Evolutionary conservation across 345 rosid genomes (phyloP).

Genomic region (Erucastrum elatum): DNA sequence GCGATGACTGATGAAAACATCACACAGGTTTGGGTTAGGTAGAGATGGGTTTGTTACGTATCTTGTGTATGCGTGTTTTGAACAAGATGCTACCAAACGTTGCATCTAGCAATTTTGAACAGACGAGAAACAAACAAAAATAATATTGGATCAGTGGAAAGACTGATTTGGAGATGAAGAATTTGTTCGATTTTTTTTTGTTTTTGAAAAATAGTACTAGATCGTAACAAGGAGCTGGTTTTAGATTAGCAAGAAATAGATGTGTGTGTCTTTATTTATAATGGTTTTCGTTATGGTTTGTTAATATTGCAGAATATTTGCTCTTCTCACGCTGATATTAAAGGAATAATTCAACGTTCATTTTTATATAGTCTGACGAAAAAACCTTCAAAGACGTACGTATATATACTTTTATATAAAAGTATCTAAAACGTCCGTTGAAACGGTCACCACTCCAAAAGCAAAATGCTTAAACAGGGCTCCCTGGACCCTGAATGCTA

Average conservation of each 20-base stretch:
- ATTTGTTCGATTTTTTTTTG: background rate
- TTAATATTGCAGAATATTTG: background rate
- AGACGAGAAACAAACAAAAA: constrained; percentile 13
- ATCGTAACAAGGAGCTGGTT: background rate
- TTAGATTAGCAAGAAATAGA: constrained; percentile 13
- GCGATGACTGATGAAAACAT: constrained; percentile 82
- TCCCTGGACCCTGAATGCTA: too few species aligned
- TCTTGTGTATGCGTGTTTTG: constrained; percentile 32
- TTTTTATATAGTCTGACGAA: constrained; percentile 10
- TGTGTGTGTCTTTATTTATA: constrained; percentile 15
- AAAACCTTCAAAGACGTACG: constrained; percentile 42
- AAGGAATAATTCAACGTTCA: constrained; percentile 24
- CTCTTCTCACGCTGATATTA: background rate
- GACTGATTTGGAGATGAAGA: constrained; percentile 4
- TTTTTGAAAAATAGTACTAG: background rate
- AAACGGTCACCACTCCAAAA: constrained; percentile 21
- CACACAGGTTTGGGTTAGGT: constrained; percentile 41
- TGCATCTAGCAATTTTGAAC: constrained; percentile 49
- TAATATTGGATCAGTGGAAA: background rate
- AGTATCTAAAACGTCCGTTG: constrained; percentile 19
- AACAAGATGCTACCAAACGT: constrained; percentile 33
- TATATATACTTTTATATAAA: background rate
- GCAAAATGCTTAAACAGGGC: background rate
- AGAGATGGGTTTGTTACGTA: constrained; percentile 20
- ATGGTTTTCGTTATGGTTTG: background rate